phyloP scores from a whole-genome alignment of 2,329 filamentous ascomycete species.

The Acephala macrosclerotiorum region DNA sequence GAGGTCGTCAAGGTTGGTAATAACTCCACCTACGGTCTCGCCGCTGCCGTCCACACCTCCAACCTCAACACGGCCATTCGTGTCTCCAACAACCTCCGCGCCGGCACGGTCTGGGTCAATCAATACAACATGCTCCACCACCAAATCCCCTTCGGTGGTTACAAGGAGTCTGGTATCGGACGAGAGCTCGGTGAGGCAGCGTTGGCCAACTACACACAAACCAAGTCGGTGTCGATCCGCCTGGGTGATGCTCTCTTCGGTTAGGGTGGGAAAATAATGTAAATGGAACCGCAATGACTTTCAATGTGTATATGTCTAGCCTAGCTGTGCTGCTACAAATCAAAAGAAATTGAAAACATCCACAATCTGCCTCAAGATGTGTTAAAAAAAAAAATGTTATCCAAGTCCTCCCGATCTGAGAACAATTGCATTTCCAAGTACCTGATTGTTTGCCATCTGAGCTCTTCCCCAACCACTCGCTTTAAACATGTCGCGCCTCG shows the following conservation, averaged over 20 bases:
- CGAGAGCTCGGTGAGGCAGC: slow-evolving; percentile 77
- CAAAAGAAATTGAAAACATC: slow-evolving; percentile 18
- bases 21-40: slow-evolving; percentile 71
- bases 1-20: slow-evolving; percentile 71
- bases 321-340: slow-evolving; percentile 21
- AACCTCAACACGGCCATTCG: slow-evolving; percentile 74
- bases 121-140: slow-evolving; percentile 74
- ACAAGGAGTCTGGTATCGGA: slow-evolving; percentile 80
- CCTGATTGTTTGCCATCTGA: neutral
- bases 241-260: slow-evolving; percentile 53
- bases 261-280: slow-evolving; percentile 30
- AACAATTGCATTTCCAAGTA: neutral
- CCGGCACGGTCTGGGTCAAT: slow-evolving; percentile 54
- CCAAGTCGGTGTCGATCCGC: slow-evolving; percentile 69
- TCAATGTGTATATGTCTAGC: slow-evolving; percentile 35
- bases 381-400: neutral
- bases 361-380: neutral
- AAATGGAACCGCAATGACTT: slow-evolving; percentile 21
- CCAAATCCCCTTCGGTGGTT: slow-evolving; percentile 74
- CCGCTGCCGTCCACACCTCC: slow-evolving; percentile 71
- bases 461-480: slow-evolving; percentile 6
- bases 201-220: slow-evolving; percentile 72
- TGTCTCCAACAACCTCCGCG: slow-evolving; percentile 68
- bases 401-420: too few relatives aligned
- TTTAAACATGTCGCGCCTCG: slow-evolving; percentile 16